Evolutionary conservation across 139 green algal genomes (phyloP).

Genomic region (Haematococcus sp.): DNA sequence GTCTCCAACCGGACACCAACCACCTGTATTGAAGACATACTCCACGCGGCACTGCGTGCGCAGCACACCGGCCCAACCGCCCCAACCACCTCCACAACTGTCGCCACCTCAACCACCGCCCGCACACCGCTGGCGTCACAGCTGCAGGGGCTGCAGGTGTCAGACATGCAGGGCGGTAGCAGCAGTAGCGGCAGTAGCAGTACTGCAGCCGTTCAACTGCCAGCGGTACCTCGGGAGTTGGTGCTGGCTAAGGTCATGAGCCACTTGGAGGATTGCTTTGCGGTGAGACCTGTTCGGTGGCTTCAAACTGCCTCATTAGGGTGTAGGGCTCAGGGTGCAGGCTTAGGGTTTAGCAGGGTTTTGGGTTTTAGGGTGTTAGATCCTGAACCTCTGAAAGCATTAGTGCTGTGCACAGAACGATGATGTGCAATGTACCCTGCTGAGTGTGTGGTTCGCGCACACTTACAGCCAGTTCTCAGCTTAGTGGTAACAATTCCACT

Average conservation of each 20-base stretch:
- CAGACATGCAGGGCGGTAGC: too few species aligned
- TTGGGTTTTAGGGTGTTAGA: too few species aligned
- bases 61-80: too few species aligned
- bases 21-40: slow-evolving; percentile 80
- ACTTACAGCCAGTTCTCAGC: too few species aligned
- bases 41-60: slow-evolving; percentile 26
- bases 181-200: not conserved
- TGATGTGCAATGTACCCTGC: too few species aligned
- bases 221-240: slow-evolving; percentile 17
- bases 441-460: too few species aligned
- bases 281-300: slow-evolving; percentile 16
- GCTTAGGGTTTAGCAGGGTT: too few species aligned
- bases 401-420: too few species aligned
- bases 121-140: not conserved
- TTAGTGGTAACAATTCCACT: too few species aligned
- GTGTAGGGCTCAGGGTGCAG: too few species aligned
- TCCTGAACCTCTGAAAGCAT: too few species aligned
- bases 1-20: slow-evolving; percentile 86
- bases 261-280: slow-evolving; percentile 35
- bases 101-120: slow-evolving; percentile 7
- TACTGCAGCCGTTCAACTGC: not conserved
- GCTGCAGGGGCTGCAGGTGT: not conserved
- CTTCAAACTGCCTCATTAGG: too few species aligned
- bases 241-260: slow-evolving; percentile 27
- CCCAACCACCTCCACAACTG: not conserved